Conservation (phyloP, 768 basidiomycete species). For the Collybia nuda region DNA sequence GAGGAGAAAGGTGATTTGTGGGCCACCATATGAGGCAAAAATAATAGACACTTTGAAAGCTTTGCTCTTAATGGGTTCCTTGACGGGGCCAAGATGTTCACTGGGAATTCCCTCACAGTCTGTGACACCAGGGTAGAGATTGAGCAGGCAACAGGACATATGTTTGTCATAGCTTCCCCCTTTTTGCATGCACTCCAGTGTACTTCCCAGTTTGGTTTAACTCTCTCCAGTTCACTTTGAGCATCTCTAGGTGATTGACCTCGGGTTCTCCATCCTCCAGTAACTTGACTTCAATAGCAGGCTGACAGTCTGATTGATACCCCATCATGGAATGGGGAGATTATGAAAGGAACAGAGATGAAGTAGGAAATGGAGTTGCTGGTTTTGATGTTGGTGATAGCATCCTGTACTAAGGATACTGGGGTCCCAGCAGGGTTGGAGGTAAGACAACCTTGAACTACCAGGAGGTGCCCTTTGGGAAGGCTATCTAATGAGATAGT, state of each 20-base stretch:
- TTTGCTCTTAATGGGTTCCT: conserved; percentile 2
- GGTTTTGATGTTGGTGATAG: neutral
- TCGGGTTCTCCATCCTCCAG: neutral
- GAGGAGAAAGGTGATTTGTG: conserved; percentile 1
- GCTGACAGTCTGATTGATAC: neutral
- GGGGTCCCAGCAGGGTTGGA: neutral
- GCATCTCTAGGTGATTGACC: neutral
- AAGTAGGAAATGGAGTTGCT: neutral
- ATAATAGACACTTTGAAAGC: conserved; percentile 3
- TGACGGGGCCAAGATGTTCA: conserved; percentile 1
- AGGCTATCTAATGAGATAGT: neutral
- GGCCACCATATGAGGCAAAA: conserved; percentile 1
- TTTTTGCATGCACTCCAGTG: conserved; percentile 1
- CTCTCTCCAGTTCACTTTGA: neutral
- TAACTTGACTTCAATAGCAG: neutral
- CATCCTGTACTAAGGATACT: neutral
- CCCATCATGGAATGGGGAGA: neutral
- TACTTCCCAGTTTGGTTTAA: conserved; percentile 5
- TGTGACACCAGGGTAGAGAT: neutral
- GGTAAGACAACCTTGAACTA: neutral
- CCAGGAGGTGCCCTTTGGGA: neutral
- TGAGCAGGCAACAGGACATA: conserved; percentile 1
- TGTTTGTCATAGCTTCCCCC: neutral
- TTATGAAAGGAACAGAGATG: neutral
- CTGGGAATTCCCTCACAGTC: neutral